Base-by-base conservation (phyloP, 1,284 basidiomycete genomes). In the Gymnopus androsaceus region DNA sequence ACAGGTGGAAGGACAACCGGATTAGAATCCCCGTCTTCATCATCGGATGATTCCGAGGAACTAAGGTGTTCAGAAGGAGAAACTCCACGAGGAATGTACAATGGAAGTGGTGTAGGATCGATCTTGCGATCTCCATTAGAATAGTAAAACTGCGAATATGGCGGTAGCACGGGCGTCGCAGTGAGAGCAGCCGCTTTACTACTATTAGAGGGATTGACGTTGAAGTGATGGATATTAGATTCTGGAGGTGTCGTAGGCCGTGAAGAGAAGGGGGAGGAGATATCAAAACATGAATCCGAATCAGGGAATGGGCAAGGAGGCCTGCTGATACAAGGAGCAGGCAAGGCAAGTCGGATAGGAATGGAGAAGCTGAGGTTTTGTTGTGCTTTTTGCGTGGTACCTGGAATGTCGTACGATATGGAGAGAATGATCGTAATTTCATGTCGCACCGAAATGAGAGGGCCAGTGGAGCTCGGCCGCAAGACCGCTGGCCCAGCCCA, bases 71-170 rank as follows among this genome's bases (percentile, higher is more conserved):
- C 15, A 3, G 15, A 19, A 28, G 34, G 15, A 23, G 40, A 19
- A 42, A 21, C 11, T 21, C 25, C 48, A 23, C 27, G 51, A 37
- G 75, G 76, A 5, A 72, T 74, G 64, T 91, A 91, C 14, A 80
- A 72, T 0, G 89, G 89, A 19, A 90, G 70, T 11, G 85, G 88
- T n/a, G 79, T 81, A 60, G 82, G 78, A 63, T 91, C 87, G 44
- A 88, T 75, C 69, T 83, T 87, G 51, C 79, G 77, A 55, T 89
- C 83, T 17, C 90, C 90, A 62, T 89, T 87, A 21, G 75, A 64
- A 64, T 91, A 72, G 69, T 84, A 92, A 17, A 92, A 75, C 58
- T 90, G 86, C 2, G 86, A 88, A 66, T 92, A 92, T 3, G 85
- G 79, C 2, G 90, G 90, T 14, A 91, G 80, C 27, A 67, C 69